These are phyloP conservation scores for Garcia nutans DNA, from an alignment of 345 rosid species.

Conservation along the genomic window DNA sequence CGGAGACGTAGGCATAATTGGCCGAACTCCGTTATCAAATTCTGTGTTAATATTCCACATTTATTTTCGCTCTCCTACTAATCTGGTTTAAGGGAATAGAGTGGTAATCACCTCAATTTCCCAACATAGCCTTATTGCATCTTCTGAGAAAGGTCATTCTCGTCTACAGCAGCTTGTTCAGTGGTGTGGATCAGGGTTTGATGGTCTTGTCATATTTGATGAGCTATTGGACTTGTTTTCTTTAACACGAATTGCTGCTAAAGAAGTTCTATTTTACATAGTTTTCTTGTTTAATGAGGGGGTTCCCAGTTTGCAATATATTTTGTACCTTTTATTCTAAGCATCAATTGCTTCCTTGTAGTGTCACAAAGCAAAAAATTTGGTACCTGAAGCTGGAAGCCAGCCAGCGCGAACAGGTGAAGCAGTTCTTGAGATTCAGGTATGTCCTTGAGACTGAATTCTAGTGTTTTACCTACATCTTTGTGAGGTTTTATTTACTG, in stretches of 20 bases:
- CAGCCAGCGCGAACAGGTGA: slow-evolving; percentile 98
- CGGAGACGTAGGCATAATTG: no score
- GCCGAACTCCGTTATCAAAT: no score
- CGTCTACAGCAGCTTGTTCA: slow-evolving; percentile 98
- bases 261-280: neutral
- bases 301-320: slow-evolving; percentile 22
- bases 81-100: no score
- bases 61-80: no score
- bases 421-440: slow-evolving; percentile 98
- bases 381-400: slow-evolving; percentile 99
- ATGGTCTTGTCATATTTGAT: slow-evolving; percentile 90
- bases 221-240: slow-evolving; percentile 53
- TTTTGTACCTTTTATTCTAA: slow-evolving; percentile 33
- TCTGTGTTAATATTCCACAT: no score
- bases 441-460: slow-evolving; percentile 35
- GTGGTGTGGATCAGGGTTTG: slow-evolving; percentile 89
- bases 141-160: slow-evolving; percentile 98
- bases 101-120: no score
- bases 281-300: slow-evolving; percentile 19
- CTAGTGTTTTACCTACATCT: neutral
- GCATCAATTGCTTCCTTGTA: slow-evolving; percentile 43
- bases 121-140: slow-evolving; percentile 98
- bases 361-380: slow-evolving; percentile 99
- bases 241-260: slow-evolving; percentile 16
- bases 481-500: neutral